A percentile compares a stretch with the other conserved stretches of the same genome.
Conservation (phyloP, 1,139 yeast genomes). For the Entelexis sorbosivorans region DNA sequence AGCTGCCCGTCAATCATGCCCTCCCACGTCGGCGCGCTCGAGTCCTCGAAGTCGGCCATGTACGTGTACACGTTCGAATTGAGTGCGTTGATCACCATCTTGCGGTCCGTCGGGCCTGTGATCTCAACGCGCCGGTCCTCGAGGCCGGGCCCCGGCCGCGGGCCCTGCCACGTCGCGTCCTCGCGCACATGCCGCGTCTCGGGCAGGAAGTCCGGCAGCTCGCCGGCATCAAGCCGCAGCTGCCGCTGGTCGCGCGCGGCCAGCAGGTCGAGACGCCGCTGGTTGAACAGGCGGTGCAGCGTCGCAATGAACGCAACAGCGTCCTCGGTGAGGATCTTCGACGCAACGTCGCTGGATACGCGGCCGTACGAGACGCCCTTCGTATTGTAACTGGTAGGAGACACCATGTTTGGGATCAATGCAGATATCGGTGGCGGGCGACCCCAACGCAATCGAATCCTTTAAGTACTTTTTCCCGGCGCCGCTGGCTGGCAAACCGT, state of each 20-base stretch:
- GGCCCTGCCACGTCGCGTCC: conserved; percentile 70
- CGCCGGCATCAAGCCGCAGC: conserved; percentile 52
- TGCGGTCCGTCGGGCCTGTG: conserved; percentile 59
- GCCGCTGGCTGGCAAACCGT: background rate
- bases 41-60: conserved; percentile 93
- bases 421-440: background rate
- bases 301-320: conserved; percentile 65
- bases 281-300: conserved; percentile 60
- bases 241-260: conserved; percentile 52
- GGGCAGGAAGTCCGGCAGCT: conserved; percentile 60
- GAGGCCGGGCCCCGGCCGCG: conserved; percentile 63
- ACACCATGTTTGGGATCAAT: conserved; percentile 28
- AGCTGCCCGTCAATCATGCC: conserved; percentile 84
- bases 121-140: conserved; percentile 66
- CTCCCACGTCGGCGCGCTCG: conserved; percentile 90
- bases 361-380: conserved; percentile 28
- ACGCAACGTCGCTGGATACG: conserved; percentile 20
- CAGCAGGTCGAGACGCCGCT: conserved; percentile 49
- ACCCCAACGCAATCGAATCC: background rate
- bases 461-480: conserved; percentile 2
- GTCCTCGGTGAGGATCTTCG: conserved; percentile 46
- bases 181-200: conserved; percentile 61
- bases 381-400: conserved; percentile 26
- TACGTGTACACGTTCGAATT: conserved; percentile 82
- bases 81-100: conserved; percentile 88